Evolutionary conservation across 148 eudicot genomes (phyloP).

Genomic region (Beta vulgaris): DNA sequence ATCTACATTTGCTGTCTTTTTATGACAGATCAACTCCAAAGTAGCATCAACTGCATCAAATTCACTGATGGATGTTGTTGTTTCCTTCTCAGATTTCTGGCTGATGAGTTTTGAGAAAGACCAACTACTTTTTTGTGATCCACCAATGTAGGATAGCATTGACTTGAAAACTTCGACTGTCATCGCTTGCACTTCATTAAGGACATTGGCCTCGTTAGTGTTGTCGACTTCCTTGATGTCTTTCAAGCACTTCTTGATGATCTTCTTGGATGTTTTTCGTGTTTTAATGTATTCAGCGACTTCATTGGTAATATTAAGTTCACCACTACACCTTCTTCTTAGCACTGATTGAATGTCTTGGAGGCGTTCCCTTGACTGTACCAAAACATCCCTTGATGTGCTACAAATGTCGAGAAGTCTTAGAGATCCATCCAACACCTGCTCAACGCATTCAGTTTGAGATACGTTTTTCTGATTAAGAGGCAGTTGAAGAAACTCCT

Average conservation of each 20-base stretch:
- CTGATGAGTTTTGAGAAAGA: constrained; percentile 20
- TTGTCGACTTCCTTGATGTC: constrained; percentile 18
- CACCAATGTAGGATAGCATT: constrained; percentile 9
- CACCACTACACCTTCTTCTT: constrained; percentile 26
- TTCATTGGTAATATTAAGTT: constrained; percentile 2
- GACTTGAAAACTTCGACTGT: constrained; percentile 10
- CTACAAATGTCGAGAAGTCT: constrained; percentile 32
- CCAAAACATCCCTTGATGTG: constrained; percentile 22
- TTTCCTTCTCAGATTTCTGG: background rate
- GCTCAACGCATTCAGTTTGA: constrained; percentile 10
- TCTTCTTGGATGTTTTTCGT: constrained; percentile 21
- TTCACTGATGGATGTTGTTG: background rate
- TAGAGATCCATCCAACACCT: constrained; percentile 29
- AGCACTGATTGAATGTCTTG: constrained; percentile 30
- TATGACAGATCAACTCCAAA: background rate
- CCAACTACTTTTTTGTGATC: constrained; percentile 11
- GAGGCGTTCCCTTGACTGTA: constrained; percentile 19
- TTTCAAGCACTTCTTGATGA: constrained; percentile 19
- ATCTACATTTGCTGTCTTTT: background rate
- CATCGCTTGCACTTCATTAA: constrained; percentile 21
- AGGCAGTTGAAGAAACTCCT: constrained; percentile 12
- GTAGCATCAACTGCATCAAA: constrained; percentile 23
- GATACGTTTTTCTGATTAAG: constrained; percentile 2
- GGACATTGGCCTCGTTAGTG: constrained; percentile 1
- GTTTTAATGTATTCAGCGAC: constrained; percentile 6